Conservation (phyloP, 768 basidiomycete species). For the Naematelia encephala region DNA sequence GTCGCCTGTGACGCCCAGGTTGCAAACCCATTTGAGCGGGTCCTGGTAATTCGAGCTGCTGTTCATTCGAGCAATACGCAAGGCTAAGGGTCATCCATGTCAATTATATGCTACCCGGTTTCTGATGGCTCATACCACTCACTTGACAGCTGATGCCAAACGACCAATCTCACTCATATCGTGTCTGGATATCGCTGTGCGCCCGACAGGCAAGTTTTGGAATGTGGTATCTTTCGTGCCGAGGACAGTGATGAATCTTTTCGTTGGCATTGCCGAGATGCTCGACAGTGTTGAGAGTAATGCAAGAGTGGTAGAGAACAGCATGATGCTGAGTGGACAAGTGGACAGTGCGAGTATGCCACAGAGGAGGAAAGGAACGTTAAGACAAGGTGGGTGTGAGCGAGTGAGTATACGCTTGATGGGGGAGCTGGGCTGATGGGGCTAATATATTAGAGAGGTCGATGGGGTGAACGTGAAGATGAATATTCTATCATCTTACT, state of each 20-base stretch:
- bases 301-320: not conserved
- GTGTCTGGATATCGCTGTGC: slow-evolving; percentile 14
- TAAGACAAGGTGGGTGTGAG: not conserved
- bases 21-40: not conserved
- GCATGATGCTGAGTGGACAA: not conserved
- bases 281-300: slow-evolving; percentile 1
- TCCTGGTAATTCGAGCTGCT: not conserved
- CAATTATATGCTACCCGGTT: not conserved
- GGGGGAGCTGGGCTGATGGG: too few relatives aligned
- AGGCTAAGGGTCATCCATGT: not conserved
- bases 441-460: too few relatives aligned
- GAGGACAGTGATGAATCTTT: slow-evolving; percentile 5
- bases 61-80: not conserved
- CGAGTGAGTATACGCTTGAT: not conserved
- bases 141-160: slow-evolving; percentile 24
- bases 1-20: not conserved
- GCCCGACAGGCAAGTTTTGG: slow-evolving; percentile 13
- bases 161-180: slow-evolving; percentile 27
- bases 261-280: slow-evolving; percentile 1
- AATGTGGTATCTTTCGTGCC: slow-evolving; percentile 2
- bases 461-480: too few relatives aligned
- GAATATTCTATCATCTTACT: too few relatives aligned
- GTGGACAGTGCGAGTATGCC: not conserved
- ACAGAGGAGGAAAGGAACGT: not conserved
- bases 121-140: slow-evolving; percentile 4